Evolutionary conservation across 768 basidiomycete species (phyloP).

Genomic region (Lentinula sp.): DNA sequence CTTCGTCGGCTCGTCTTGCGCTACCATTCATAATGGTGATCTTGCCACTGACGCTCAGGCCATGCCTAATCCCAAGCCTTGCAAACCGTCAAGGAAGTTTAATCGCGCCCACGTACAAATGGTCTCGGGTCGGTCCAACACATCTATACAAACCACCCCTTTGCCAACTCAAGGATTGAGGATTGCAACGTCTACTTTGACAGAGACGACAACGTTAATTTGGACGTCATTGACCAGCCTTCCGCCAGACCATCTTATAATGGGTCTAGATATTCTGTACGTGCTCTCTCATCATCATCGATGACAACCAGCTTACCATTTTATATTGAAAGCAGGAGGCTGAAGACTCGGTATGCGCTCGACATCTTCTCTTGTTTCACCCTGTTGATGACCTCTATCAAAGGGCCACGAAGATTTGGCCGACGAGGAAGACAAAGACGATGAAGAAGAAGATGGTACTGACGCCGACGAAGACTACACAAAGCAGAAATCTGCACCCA

Average conservation of each 20-base stretch:
- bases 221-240: slow-evolving; percentile 31
- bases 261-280: slow-evolving; percentile 33
- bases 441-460: slow-evolving; percentile 68
- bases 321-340: slow-evolving; percentile 29
- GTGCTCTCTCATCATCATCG: slow-evolving; percentile 5
- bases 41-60: slow-evolving; percentile 18
- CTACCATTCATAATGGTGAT: slow-evolving; percentile 34
- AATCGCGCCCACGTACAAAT: slow-evolving; percentile 3
- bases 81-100: slow-evolving; percentile 33
- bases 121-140: slow-evolving; percentile 4
- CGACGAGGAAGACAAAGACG: slow-evolving; percentile 49
- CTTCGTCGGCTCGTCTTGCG: slow-evolving; percentile 12
- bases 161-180: not conserved
- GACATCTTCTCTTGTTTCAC: slow-evolving; percentile 14
- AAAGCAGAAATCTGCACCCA: slow-evolving; percentile 62
- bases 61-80: slow-evolving; percentile 59
- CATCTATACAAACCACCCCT: slow-evolving; percentile 1
- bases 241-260: slow-evolving; percentile 10
- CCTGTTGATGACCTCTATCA: slow-evolving; percentile 10
- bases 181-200: not conserved
- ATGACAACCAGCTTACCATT: slow-evolving; percentile 6
- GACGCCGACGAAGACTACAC: slow-evolving; percentile 74
- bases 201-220: slow-evolving; percentile 44
- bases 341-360: slow-evolving; percentile 54
- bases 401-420: slow-evolving; percentile 51